Base-by-base conservation (phyloP, 2,329 filamentous ascomycete species). In the Ascochyta rabiei region DNA sequence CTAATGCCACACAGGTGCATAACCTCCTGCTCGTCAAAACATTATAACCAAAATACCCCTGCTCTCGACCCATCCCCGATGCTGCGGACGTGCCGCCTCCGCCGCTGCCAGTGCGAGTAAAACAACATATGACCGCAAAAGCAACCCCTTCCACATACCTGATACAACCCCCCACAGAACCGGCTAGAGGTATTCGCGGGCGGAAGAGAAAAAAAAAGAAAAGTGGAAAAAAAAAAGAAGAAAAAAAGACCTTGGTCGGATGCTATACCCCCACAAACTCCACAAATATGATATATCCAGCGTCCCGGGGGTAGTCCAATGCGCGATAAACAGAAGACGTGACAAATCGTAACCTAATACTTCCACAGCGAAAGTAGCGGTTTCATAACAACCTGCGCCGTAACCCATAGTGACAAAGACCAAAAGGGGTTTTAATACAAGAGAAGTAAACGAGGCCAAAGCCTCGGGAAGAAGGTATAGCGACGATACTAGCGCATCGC, bases 361-460 rank as follows among this genome's bases (percentile, higher is more conserved):
- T 63, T 66, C 54, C 61, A 63, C 61, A 66, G 59, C 55, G 61
- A 71, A 70, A 54, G 62, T 61, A 58, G 24, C 47, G 40, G 55
- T 62, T 54, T 60, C 48, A 53, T 62, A 53, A 56, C 45, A 61
- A 60, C 48, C 50, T 57, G 57, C 61, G 38, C 54, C 58, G 44
- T 50, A 55, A 54, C 45, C 50, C 30, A 56, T 37, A 34, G 46
- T 55, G 39, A 40, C 48, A 48, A 46, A 53, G 37, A 50, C 50
- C 39, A 52, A 57, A 61, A 59, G 46, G 49, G 70, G 72, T 52
- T 64, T 74, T 69, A 30, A 75, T 75, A 75, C 72, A 75, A 30
- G 35, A 50, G 58, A 66, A 65, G 62, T 60, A 61, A 71, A 73
- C 52, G 63, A 62, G 59, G 30, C 40, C 21, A 48, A 56, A 40